Evolutionary conservation across 139 green algal species (phyloP), one percentile per base, ranked within the genome.

Genomic region (Haematococcus sp.): DNA sequence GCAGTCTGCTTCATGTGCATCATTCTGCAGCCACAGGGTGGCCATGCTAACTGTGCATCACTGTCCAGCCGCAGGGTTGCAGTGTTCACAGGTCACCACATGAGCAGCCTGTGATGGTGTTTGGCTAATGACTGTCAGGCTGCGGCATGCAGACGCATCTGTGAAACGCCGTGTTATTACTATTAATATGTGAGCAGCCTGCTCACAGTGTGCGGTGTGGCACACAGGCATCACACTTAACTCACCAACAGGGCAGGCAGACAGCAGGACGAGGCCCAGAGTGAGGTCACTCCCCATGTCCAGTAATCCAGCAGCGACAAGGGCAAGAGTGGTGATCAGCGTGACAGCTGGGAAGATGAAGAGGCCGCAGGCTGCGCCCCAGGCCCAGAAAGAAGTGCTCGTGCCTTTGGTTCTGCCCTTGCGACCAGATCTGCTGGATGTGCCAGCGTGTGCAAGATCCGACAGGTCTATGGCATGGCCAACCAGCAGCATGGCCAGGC

Each of bases 401-500:
- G 20, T 65, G 58, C 58, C 25, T 33, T 4, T 4, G 58, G 58
- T 35, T 17, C 58, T 35, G 11, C 40, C 40, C 40, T 49, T 49
- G 7, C 40, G 40, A 49, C 40, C 40, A 49, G 40, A 11, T 11
- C 4, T 60, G 52, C 52, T 60, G 52, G 52, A 60, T 4, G 22
- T 11, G 4, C 11, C 23, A 34, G 58, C 11, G 4, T 4, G 58
- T n/a, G 25, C 58, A n/a, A 65, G 58, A n/a, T 65, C 58, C 4
- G n/a, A 3, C 25, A 16, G 25, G 58, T 65, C 58, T 19, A 65
- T 65, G 27, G 58, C 58, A 16, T 65, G 58, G 25, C 58, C 58
- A 34, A 65, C 35, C 11, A 65, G 27, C 25, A 65, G 27, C 58
- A 65, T 65, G 4, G 58, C 58, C 58, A 65, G 27, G 58, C 58